Evolutionary conservation across 2,329 filamentous ascomycete species (phyloP).

Genomic region (Lecanicillium sp.): DNA sequence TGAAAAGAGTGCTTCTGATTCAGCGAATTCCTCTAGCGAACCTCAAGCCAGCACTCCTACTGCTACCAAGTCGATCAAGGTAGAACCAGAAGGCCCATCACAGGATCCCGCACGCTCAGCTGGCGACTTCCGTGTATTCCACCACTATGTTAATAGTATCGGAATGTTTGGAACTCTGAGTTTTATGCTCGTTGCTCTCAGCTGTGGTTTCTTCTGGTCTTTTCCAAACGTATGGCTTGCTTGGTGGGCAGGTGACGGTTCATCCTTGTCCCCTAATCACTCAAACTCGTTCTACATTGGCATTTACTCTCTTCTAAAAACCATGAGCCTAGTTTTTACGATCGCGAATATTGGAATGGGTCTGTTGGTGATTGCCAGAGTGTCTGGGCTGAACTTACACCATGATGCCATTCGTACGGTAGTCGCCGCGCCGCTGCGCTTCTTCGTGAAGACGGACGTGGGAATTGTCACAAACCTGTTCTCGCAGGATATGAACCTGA

Average conservation of each 20-base stretch:
- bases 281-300: conserved; percentile 17
- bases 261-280: conserved; percentile 13
- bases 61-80: not conserved
- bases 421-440: conserved; percentile 26
- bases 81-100: not conserved
- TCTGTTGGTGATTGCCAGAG: conserved; percentile 6
- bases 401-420: conserved; percentile 19
- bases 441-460: conserved; percentile 29
- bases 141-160: conserved; percentile 20
- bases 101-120: conserved; percentile 15
- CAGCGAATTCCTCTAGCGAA: not conserved
- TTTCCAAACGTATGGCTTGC: conserved; percentile 28
- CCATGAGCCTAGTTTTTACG: not conserved
- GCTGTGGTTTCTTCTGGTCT: conserved; percentile 17
- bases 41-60: not conserved
- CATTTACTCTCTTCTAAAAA: conserved; percentile 18
- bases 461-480: conserved; percentile 31
- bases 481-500: conserved; percentile 29
- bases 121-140: conserved; percentile 20
- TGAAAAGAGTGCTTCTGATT: not conserved
- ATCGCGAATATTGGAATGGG: conserved; percentile 16
- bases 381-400: conserved; percentile 18
- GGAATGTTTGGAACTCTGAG: not conserved
- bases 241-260: conserved; percentile 23
- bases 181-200: conserved; percentile 8